Base-by-base conservation (phyloP, 2,329 filamentous ascomycete species). In the Colletotrichum cuscutae region DNA sequence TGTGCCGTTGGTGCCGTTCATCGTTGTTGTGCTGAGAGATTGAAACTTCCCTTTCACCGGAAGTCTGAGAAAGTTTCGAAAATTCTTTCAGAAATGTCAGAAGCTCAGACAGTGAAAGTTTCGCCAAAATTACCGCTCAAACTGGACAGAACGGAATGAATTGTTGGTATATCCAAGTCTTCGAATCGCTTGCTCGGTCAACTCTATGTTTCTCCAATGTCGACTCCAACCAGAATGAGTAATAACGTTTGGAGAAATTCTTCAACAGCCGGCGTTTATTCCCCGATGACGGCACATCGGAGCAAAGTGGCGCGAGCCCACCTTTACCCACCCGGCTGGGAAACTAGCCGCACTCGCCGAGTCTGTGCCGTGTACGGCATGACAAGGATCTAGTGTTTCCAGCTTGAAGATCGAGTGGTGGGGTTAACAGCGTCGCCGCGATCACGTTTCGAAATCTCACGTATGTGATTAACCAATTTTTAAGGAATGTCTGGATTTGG, bases 1-100 rank as follows among this genome's bases (percentile, higher is more conserved):
- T n/a, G 37, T 53, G 24, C 72, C 71, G 13, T 75, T 71, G 13
- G 42, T 32, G 30, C 71, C 71, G 67, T 74, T 73, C 57, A 71
- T 74, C 59, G 68, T 66, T 64, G 64, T 5, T 56, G 57, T 46
- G 32, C 15, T 22, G 22, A 35, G 37, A 9, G n/a, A 24, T 26
- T 54, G 24, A 28, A 59, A 68, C 52, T 35, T 30, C 19, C 19
- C 8, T 52, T 32, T 22, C 24, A 28, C 63, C 12, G 13, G 32
- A 37, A 19, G 19, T n/a, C 2, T 22, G 19, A 22, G 19, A 49
- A 49, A 49, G 42, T 49, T 4, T 22, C 8, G 19, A 35, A 68
- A 71, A 68, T 72, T 65, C 62, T 22, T 63, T 37, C 15, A 30
- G 30, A 46, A n/a, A 13, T 26, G 22, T 5, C 42, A 49, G 11